phyloP scores from a whole-genome alignment of 345 rosid genomes.

The Populus nigra region DNA sequence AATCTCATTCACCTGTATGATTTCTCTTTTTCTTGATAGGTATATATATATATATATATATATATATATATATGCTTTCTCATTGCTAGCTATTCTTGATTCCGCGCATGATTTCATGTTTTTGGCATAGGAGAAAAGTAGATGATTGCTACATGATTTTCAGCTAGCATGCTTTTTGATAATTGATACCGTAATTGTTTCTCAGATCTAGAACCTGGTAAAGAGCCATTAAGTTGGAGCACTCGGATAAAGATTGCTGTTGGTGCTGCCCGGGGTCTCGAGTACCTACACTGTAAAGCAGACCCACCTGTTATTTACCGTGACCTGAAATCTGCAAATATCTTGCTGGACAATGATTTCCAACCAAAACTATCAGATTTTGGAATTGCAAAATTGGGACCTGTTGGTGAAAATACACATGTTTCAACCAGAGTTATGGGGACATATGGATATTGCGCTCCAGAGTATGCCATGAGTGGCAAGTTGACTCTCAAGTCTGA shows the following conservation, averaged over 20 bases:
- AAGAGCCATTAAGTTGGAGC: conserved; percentile 65
- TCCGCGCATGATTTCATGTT: background rate
- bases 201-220: conserved; percentile 55
- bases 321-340: conserved; percentile 89
- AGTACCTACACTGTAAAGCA: conserved; percentile 90
- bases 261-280: conserved; percentile 84
- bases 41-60: background rate
- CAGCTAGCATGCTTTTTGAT: background rate
- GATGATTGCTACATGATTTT: background rate
- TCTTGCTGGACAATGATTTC: conserved; percentile 73
- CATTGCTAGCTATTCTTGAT: background rate
- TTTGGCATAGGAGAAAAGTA: background rate
- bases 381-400: conserved; percentile 93
- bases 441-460: conserved; percentile 97
- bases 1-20: background rate
- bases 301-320: conserved; percentile 93
- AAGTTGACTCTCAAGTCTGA: conserved; percentile 90
- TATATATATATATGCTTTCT: background rate
- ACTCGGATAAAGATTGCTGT: conserved; percentile 82
- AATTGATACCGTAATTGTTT: background rate
- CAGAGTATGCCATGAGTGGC: conserved; percentile 98
- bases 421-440: conserved; percentile 99
- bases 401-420: conserved; percentile 95
- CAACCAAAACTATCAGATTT: conserved; percentile 86
- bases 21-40: background rate